A percentile compares a stretch with the other conserved stretches of the same genome.
These are phyloP conservation scores for Ploettnerulaceae sp. DNA, from an alignment of 2,329 filamentous ascomycete species.

Conservation along the genomic window DNA sequence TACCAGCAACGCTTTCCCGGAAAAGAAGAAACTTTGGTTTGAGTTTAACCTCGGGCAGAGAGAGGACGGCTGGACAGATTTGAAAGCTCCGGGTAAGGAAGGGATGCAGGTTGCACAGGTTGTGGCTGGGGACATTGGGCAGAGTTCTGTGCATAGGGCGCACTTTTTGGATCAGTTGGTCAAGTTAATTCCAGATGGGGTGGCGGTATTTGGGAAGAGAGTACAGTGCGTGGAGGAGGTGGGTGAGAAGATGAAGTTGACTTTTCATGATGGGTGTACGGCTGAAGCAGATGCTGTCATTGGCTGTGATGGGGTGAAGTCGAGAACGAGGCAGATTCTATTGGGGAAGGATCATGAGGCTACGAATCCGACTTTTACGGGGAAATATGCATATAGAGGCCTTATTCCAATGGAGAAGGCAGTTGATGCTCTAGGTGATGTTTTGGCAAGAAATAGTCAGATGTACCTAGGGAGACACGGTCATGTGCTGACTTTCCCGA, in stretches of 20 bases:
- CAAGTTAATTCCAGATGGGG: constrained; percentile 37
- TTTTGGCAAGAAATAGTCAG: constrained; percentile 45
- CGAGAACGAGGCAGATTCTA: constrained; percentile 46
- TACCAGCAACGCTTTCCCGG: constrained; percentile 25
- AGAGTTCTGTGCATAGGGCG: constrained; percentile 30
- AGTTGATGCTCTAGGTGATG: constrained; percentile 42
- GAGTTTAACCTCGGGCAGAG: constrained; percentile 29
- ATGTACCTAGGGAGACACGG: constrained; percentile 46
- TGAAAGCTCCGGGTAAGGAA: constrained; percentile 20
- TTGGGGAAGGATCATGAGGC: constrained; percentile 38
- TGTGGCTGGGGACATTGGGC: constrained; percentile 23
- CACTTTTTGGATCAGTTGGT: constrained; percentile 32
- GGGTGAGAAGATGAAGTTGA: constrained; percentile 30
- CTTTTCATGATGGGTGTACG: constrained; percentile 42
- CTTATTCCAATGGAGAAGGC: constrained; percentile 56
- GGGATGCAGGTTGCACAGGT: constrained; percentile 18
- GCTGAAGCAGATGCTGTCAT: constrained; percentile 46
- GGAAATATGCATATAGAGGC: constrained; percentile 58
- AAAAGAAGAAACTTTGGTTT: constrained; percentile 29
- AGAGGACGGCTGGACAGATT: constrained; percentile 23
- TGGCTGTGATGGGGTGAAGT: constrained; percentile 62
- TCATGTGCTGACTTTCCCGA: constrained; percentile 58
- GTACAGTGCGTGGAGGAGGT: constrained; percentile 32
- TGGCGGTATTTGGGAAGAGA: constrained; percentile 35
- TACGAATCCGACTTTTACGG: constrained; percentile 41